Conservation (phyloP, 2,329 filamentous ascomycete species). For the Aspergillus pseudoglaucus region DNA sequence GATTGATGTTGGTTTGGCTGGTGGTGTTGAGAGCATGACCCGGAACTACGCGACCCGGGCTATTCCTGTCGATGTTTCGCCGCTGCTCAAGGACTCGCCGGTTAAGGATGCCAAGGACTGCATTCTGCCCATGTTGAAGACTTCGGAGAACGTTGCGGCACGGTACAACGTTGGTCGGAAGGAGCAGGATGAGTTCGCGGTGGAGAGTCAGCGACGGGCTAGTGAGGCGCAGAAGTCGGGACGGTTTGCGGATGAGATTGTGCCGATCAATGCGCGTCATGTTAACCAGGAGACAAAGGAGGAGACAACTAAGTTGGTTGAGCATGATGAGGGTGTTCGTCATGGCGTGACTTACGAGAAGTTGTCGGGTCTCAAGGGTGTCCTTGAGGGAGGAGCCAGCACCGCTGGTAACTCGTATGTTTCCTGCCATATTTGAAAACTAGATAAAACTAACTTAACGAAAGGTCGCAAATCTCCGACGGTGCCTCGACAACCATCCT, state of each 20-base stretch:
- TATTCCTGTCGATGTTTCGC: constrained; percentile 19
- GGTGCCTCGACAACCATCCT: constrained; percentile 72
- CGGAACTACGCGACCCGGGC: constrained; percentile 18
- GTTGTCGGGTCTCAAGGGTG: constrained; percentile 72
- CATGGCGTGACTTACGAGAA: constrained; percentile 76
- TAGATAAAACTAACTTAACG: neutral
- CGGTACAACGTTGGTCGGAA: constrained; percentile 77
- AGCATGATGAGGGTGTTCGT: constrained; percentile 73
- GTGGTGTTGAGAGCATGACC: constrained; percentile 83
- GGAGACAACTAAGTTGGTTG: constrained; percentile 55
- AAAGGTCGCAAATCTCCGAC: constrained; percentile 18
- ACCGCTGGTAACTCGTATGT: constrained; percentile 57
- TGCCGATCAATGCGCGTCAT: constrained; percentile 74
- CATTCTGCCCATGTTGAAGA: constrained; percentile 90
- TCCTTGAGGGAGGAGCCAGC: constrained; percentile 76
- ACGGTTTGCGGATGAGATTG: constrained; percentile 84
- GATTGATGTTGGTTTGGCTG: constrained; percentile 80
- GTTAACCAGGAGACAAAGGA: constrained; percentile 67
- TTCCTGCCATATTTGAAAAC: neutral
- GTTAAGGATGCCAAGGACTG: constrained; percentile 67
- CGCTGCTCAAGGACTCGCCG: constrained; percentile 12
- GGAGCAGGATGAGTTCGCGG: constrained; percentile 73
- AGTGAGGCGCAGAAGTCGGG: constrained; percentile 81
- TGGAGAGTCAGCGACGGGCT: constrained; percentile 75
- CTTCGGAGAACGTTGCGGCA: constrained; percentile 82